Percentiles rank a stretch among this genome's conserved stretches.
Conservation (phyloP, 2,329 filamentous ascomycete species). For the Penicillium sp. region DNA sequence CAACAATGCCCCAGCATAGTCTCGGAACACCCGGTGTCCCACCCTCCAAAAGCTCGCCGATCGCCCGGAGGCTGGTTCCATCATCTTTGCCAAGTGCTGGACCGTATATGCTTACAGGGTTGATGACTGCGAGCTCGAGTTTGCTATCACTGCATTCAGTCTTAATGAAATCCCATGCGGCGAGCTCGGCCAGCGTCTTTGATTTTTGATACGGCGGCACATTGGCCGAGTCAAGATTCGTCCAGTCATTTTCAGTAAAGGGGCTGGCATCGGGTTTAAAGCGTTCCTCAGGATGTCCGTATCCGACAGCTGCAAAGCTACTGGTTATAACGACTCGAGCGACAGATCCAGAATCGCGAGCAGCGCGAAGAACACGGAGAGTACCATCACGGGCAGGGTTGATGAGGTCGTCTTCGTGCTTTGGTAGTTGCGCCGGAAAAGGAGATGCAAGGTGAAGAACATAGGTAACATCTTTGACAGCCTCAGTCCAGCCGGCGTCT, state of each 20-base stretch:
- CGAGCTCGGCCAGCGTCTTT: conserved; percentile 31
- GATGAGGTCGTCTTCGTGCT: conserved; percentile 5
- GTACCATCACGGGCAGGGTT: conserved; percentile 1
- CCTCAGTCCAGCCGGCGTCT: conserved; percentile 1
- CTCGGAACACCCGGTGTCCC: conserved; percentile 24
- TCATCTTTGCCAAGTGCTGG: conserved; percentile 24
- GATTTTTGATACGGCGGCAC: conserved; percentile 28
- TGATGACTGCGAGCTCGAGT: conserved; percentile 27
- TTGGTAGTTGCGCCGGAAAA: conserved; percentile 1
- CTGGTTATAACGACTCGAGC: conserved; percentile 1
- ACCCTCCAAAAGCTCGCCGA: conserved; percentile 28
- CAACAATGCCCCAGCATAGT: conserved; percentile 9
- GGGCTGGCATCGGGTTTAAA: not conserved
- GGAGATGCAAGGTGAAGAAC: conserved; percentile 5
- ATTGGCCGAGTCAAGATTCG: conserved; percentile 15
- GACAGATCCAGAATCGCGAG: conserved; percentile 2
- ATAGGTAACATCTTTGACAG: not conserved
- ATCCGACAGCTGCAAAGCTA: conserved; percentile 16
- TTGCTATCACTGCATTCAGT: conserved; percentile 18
- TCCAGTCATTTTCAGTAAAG: conserved; percentile 32
- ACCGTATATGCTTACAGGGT: conserved; percentile 27
- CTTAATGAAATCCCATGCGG: conserved; percentile 31
- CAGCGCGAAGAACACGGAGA: conserved; percentile 2
- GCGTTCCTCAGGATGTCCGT: conserved; percentile 20
- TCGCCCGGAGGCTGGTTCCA: conserved; percentile 21